Base-by-base conservation (phyloP, 495 filamentous ascomycete genomes). In the Penicillium egyptiacum region DNA sequence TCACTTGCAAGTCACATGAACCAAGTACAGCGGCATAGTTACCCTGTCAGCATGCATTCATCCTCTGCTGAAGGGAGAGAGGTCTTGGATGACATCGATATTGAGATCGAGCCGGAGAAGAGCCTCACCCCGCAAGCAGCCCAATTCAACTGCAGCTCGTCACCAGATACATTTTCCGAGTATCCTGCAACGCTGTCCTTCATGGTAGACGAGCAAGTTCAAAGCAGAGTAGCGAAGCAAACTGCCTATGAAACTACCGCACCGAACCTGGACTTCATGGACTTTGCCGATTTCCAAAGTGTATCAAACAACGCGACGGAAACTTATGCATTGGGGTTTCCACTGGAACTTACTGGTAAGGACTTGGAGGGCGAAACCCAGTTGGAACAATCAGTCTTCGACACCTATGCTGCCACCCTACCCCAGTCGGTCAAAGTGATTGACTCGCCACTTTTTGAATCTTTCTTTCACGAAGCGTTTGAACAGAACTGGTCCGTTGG, bases 201-300 rank as follows among this genome's bases (percentile, higher is more conserved):
- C 11, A 39, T 50, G 17, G 0, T 12, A 3, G 31, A 39, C 0
- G 12, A 39, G 2, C 48, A 39, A 12, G 14, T 35, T 22, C 19
- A n/a, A n/a, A 20, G 26, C 28, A n/a, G 9, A 19, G 2, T 14
- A 10, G 17, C 17, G 14, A 11, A 35, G 1, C 50, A 53, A 22
- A 5, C 6, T 4, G 0, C 22, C 16, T 31, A 20, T 17, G 16
- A 28, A 7, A 8, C 23, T 14, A 25, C 9, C 6, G 17, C 12
- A 39, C 28, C 39, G 37, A 53, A 53, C 17, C 26, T 53, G 17
- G 50, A 53, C 10, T 53, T 42, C 12, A 44, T 53, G 50, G 50
- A 43, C 4, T 43, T 53, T 17, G 25, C 2, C 9, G n/a, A 31
- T 20, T 30, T 2, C 20, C 31, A 22, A n/a, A 16, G 22, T 14